Percentiles rank a stretch among this genome's conserved stretches.
phyloP scores from a whole-genome alignment of 805 yeast genomes.

The Komagataella mondaviorum region DNA sequence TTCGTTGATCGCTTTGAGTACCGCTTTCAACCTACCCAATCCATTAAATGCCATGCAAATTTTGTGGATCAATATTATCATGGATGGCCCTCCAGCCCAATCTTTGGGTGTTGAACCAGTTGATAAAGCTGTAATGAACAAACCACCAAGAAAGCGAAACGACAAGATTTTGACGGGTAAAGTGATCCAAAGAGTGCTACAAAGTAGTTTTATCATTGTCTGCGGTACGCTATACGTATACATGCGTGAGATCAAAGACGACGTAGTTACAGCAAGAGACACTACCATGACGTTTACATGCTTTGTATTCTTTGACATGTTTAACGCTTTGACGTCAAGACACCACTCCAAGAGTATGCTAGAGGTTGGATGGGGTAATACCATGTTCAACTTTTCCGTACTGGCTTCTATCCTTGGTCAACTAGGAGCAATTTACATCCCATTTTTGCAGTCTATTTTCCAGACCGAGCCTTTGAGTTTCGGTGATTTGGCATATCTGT shows the following conservation, averaged over 20 bases:
- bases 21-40: slow-evolving; percentile 78
- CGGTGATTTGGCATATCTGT: slow-evolving; percentile 53
- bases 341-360: slow-evolving; percentile 76
- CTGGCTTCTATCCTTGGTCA: slow-evolving; percentile 83
- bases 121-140: slow-evolving; percentile 87
- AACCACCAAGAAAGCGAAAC: slow-evolving; percentile 86
- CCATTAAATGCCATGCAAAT: slow-evolving; percentile 98
- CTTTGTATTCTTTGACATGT: slow-evolving; percentile 92
- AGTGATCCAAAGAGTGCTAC: slow-evolving; percentile 59
- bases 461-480: slow-evolving; percentile 85
- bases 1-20: slow-evolving; percentile 75
- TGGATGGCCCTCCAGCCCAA: slow-evolving; percentile 99
- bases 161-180: slow-evolving; percentile 69
- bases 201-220: slow-evolving; percentile 67
- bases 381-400: slow-evolving; percentile 90
- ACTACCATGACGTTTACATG: slow-evolving; percentile 99
- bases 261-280: slow-evolving; percentile 79
- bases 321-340: slow-evolving; percentile 90
- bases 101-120: slow-evolving; percentile 96
- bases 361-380: slow-evolving; percentile 68
- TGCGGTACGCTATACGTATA: slow-evolving; percentile 83
- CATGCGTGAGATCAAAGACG: slow-evolving; percentile 74
- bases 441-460: slow-evolving; percentile 84
- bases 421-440: slow-evolving; percentile 83
- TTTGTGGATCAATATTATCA: slow-evolving; percentile 89